Evolutionary conservation across 2,329 filamentous ascomycete genomes (phyloP), one percentile per base, ranked within the genome.

Genomic region (Pseudopyricularia cyperi): DNA sequence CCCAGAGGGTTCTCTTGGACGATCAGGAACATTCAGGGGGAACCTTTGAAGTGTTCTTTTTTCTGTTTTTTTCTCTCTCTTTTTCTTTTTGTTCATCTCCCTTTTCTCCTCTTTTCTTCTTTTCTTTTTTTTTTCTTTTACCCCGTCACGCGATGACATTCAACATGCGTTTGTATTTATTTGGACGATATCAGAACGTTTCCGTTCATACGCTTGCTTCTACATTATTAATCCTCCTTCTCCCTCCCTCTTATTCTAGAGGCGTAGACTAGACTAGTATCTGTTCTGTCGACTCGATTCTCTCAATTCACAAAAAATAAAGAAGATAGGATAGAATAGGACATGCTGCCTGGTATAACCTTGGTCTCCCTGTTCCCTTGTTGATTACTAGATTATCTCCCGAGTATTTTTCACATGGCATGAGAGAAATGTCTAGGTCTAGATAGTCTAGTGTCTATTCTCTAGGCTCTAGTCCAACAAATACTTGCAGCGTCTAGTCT

Each of bases 121-220:
- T 22, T 46, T 50, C 28, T 22, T 28, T 15, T 34, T 48, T 52
- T 42, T 51, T 50, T 52, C 28, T 5, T 30, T 30, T 33, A 44
- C 52, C 50, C 19, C 42, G n/a, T 19, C 14, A 49, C 50, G 57
- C 54, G 50, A 26, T 44, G 53, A 55, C 57, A 58, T 58, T 58
- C 57, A 58, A 44, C 39, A 44, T 44, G 39, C 39, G 39, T 44
- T 44, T 44, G 19, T 44, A 44, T 19, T 44, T 44, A 28, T 19
- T 22, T 44, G 19, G 9, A 44, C 22, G 22, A 44, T 15, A 44
- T 19, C 19, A 24, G 39, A 48, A 48, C 17, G 4, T 48, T 48
- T 22, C 19, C n/a, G n/a, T 28, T 46, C 14, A 12, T 34, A 30
- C 28, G 26, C 15, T 15, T 12, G 9, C 28, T 22, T 33, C 24